Percentiles rank a stretch among this genome's conserved stretches.
phyloP scores from a whole-genome alignment of 2,329 filamentous ascomycete species.

The Alternaria sp. region DNA sequence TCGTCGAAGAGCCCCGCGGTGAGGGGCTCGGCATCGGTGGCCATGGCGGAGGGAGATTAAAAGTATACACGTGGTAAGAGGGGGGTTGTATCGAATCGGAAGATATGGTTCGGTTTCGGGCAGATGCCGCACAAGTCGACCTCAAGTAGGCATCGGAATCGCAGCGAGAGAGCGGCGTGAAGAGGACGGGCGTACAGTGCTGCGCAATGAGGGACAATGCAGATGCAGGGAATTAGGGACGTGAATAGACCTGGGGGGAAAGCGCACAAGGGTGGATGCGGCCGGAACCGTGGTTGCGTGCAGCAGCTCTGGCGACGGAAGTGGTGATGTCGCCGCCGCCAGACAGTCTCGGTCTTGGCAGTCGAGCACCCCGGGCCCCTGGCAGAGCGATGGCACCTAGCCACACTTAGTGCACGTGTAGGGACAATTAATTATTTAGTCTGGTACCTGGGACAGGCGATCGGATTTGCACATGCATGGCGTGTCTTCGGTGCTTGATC shows the following conservation, averaged over 20 bases:
- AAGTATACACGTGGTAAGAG: not conserved
- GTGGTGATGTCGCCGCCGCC: constrained; percentile 11
- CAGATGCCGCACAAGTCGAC: constrained; percentile 23
- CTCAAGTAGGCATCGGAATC: constrained; percentile 37
- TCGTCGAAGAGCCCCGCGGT: constrained; percentile 20
- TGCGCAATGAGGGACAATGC: not conserved
- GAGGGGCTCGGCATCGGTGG: constrained; percentile 23
- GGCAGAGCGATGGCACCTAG: constrained; percentile 7
- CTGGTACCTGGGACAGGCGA: not conserved
- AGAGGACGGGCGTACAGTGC: not conserved
- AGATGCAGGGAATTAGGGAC: not conserved
- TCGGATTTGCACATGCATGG: not conserved
- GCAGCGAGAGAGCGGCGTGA: not conserved
- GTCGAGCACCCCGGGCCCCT: constrained; percentile 2
- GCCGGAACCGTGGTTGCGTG: constrained; percentile 2
- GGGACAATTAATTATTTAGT: not conserved
- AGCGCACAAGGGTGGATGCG: not conserved
- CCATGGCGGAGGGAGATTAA: constrained; percentile 23
- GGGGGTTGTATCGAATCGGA: not conserved
- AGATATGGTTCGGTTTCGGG: constrained; percentile 9
- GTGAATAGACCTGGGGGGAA: not conserved
- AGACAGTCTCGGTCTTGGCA: constrained; percentile 5
- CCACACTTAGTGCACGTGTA: not conserved
- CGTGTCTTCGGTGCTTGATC: not conserved
- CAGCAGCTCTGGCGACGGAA: not conserved